These are phyloP conservation scores for Candida mesenterica DNA, from an alignment of 1,139 yeast species.

Conservation along the genomic window DNA sequence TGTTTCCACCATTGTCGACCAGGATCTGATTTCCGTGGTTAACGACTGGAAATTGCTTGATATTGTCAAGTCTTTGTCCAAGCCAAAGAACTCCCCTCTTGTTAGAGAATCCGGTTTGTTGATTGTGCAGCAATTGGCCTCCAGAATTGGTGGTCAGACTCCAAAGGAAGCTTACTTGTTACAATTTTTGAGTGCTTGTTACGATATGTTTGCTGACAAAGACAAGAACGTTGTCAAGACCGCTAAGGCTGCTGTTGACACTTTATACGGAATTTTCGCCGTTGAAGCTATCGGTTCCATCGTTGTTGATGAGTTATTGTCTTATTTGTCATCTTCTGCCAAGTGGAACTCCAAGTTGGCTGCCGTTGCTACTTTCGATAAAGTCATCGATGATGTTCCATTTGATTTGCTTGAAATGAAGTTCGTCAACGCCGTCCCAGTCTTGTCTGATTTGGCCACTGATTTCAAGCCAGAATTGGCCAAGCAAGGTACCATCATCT, in stretches of 20 bases:
- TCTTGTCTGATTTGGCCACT: constrained; percentile 83
- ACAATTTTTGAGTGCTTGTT: constrained; percentile 54
- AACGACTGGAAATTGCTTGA: constrained; percentile 66
- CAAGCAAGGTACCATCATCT: constrained; percentile 71
- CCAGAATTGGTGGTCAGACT: constrained; percentile 61
- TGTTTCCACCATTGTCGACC: constrained; percentile 44
- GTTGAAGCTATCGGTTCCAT: constrained; percentile 76
- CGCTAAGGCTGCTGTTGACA: constrained; percentile 67
- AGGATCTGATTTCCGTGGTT: constrained; percentile 43
- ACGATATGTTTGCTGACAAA: constrained; percentile 76
- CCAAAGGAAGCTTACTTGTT: constrained; percentile 76
- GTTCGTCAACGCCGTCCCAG: constrained; percentile 78
- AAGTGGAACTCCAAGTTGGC: constrained; percentile 92
- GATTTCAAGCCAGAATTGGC: constrained; percentile 97
- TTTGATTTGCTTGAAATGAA: constrained; percentile 80
- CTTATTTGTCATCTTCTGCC: constrained; percentile 74
- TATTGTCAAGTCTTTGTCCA: constrained; percentile 60
- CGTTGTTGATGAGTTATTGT: constrained; percentile 59
- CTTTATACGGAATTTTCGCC: constrained; percentile 68
- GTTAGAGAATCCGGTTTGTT: constrained; percentile 75
- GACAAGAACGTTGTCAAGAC: constrained; percentile 83
- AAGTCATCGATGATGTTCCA: constrained; percentile 75
- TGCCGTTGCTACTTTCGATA: constrained; percentile 71
- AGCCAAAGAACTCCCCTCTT: constrained; percentile 70
- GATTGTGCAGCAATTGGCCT: constrained; percentile 65